Evolutionary conservation across 2,329 filamentous ascomycete species (phyloP), one percentile per base, ranked within the genome.

Genomic region (Cadophora sp.): DNA sequence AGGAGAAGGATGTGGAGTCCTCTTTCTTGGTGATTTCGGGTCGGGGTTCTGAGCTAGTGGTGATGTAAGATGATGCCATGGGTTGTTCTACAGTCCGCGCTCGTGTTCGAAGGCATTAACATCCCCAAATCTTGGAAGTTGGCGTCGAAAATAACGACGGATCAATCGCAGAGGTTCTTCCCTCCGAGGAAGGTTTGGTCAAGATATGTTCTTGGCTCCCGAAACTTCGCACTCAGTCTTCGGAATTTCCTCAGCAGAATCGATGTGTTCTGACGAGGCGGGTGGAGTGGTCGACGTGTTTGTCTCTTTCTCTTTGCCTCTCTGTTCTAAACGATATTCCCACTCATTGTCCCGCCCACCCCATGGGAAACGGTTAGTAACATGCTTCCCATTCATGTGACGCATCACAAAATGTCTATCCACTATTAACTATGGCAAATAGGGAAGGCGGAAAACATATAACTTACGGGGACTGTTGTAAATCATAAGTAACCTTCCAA

Each of bases 261-360:
- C 14, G 13, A 18, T 2, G 14, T 9, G 3, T 18, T 45, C n/a
- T 7, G 41, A 45, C 5, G 41, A n/a, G 41, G 41, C 13, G 13
- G 41, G 18, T 45, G 16, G 14, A 45, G 41, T 18, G 2, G 14
- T 45, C 14, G 41, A 45, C 41, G 14, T 45, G 41, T 5, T 43
- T 43, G 41, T 5, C 41, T 18, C n/a, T 39, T 50, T 30, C n/a
- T 62, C 22, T 14, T 53, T 62, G 24, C 6, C 45, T 41, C 55
- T 65, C 47, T 59, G 62, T 60, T 65, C 36, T 20, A 59, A 59
- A 48, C 62, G 62, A 65, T 65, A 65, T 39, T 65, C 20, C 62
- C 62, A 59, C 14, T 65, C 63, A 65, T 53, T 65, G 14, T 60
- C 51, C 56, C 63, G 33, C 24, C 63, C 63, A 60, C 55, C 63